Evolutionary conservation across 169 alveolate species (phyloP).

Genomic region (Eimeria sp.): DNA sequence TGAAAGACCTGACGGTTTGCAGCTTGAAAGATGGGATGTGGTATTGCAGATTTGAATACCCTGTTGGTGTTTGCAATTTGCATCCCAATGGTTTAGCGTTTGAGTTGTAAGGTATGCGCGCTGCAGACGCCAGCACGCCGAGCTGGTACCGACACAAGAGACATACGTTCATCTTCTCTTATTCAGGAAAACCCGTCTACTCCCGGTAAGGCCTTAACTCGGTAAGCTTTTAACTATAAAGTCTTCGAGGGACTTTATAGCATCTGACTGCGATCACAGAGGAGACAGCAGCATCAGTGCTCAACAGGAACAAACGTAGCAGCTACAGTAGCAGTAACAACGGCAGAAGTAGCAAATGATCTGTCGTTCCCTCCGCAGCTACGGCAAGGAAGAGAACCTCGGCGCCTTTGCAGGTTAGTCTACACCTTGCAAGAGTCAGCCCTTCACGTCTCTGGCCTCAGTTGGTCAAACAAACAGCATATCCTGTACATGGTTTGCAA

Average conservation of each 20-base stretch:
- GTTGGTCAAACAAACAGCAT: not conserved
- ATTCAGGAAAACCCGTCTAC: conserved; percentile 91
- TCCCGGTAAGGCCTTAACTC: conserved; percentile 85
- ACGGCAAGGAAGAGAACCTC: conserved; percentile 89
- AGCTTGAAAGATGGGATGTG: not conserved
- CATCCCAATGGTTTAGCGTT: not conserved
- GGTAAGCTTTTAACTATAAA: conserved; percentile 5
- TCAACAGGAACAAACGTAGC: conserved; percentile 6
- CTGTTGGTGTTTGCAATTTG: not conserved
- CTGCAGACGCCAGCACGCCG: conserved; percentile 85
- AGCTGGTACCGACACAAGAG: conserved; percentile 88
- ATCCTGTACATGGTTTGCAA: not conserved
- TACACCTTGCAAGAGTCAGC: not conserved
- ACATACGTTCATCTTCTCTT: conserved; percentile 91
- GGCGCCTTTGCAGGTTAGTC: conserved; percentile 82
- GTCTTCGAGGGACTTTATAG: not conserved
- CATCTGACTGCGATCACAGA: not conserved
- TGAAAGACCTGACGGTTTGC: not conserved
- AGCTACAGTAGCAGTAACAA: conserved; percentile 8
- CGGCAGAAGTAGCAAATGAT: not conserved
- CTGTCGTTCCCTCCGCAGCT: conserved; percentile 69
- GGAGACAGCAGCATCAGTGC: not conserved
- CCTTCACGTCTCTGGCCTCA: not conserved
- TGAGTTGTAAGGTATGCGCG: not conserved
- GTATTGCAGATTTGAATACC: not conserved